phyloP scores from a whole-genome alignment of 2,329 filamentous ascomycete genomes.

The Sporothrix curviconia region DNA sequence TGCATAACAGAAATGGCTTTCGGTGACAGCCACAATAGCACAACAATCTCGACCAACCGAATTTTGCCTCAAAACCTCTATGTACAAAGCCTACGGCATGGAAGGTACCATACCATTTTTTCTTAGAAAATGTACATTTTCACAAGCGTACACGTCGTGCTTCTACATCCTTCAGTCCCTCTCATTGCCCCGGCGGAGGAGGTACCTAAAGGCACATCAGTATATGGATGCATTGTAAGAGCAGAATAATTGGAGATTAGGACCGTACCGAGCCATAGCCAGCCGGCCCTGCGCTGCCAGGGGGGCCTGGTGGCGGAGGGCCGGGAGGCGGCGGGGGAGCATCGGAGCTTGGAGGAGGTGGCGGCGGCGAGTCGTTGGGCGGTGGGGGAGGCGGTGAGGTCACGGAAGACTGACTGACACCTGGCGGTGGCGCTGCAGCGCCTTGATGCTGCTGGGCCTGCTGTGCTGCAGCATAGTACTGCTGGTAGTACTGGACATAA shows the following conservation, averaged over 20 bases:
- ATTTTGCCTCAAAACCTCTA: no score
- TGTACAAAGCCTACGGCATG: no score
- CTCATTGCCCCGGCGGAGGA: no score
- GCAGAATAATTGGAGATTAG: not conserved
- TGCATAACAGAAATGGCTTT: not conserved
- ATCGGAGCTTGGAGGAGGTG: conserved; percentile 45
- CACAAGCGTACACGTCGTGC: no score
- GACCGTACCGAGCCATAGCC: conserved; percentile 44
- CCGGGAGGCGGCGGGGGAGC: conserved; percentile 50
- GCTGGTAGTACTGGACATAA: conserved; percentile 66
- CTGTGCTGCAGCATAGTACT: conserved; percentile 56
- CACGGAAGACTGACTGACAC: not conserved
- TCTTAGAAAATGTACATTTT: no score
- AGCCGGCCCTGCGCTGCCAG: no score
- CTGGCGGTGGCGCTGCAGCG: conserved; percentile 19
- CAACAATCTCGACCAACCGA: no score
- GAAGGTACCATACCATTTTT: no score
- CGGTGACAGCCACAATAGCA: no score
- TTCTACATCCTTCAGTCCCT: no score
- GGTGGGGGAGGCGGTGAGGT: conserved; percentile 37
- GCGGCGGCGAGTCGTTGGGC: conserved; percentile 28
- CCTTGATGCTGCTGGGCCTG: conserved; percentile 45
- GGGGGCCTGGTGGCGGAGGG: conserved; percentile 44
- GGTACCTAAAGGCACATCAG: no score
- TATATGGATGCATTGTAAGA: not conserved